Percentiles rank a stretch among this genome's conserved stretches.
Conservation (phyloP, 352 stramenopile genomes). For the Phytophthora podocarpi region DNA sequence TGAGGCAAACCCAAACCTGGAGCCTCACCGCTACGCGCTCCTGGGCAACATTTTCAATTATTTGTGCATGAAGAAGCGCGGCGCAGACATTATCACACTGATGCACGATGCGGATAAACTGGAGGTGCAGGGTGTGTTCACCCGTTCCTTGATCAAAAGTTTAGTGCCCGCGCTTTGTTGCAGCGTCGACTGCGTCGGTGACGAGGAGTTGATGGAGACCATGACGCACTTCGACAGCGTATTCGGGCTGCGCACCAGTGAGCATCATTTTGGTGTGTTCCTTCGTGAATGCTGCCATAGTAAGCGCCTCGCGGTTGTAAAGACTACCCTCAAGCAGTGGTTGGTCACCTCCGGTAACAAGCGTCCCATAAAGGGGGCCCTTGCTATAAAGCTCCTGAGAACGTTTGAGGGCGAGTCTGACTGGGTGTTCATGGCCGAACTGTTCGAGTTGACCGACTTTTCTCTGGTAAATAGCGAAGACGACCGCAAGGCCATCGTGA, state of each 20-base stretch:
- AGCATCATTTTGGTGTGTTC: slow-evolving; percentile 44
- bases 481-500: slow-evolving; percentile 31
- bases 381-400: slow-evolving; percentile 32
- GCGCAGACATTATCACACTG: slow-evolving; percentile 36
- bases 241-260: slow-evolving; percentile 42
- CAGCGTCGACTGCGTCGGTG: slow-evolving; percentile 35
- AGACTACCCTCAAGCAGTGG: slow-evolving; percentile 39
- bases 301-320: slow-evolving; percentile 35
- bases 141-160: slow-evolving; percentile 38
- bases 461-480: slow-evolving; percentile 22
- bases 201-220: slow-evolving; percentile 42
- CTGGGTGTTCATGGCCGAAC: slow-evolving; percentile 35
- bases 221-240: slow-evolving; percentile 36
- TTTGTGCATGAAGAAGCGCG: slow-evolving; percentile 41
- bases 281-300: slow-evolving; percentile 46
- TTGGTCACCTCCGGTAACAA: slow-evolving; percentile 20
- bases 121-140: slow-evolving; percentile 35
- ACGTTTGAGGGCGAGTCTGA: slow-evolving; percentile 39
- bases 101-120: slow-evolving; percentile 44
- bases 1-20: slow-evolving; percentile 28
- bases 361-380: slow-evolving; percentile 28
- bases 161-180: slow-evolving; percentile 46
- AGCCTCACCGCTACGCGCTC: slow-evolving; percentile 33
- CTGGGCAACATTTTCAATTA: slow-evolving; percentile 59
- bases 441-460: slow-evolving; percentile 44